phyloP scores from a whole-genome alignment of 345 rosid species.

The Eucalyptus cladocalyx region DNA sequence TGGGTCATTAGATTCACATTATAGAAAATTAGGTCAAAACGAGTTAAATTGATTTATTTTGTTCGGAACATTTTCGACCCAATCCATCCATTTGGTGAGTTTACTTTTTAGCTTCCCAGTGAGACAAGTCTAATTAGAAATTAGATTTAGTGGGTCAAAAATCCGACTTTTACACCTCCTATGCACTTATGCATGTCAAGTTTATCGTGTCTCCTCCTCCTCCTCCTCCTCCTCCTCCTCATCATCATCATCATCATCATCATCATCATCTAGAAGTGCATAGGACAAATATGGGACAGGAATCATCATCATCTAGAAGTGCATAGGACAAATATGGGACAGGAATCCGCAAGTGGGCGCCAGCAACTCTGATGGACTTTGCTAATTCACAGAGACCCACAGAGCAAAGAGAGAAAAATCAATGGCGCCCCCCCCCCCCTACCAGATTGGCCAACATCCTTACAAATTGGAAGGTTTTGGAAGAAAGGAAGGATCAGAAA shows the following conservation, averaged over 20 bases:
- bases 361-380: neutral
- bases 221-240: neutral
- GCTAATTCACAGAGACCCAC: neutral
- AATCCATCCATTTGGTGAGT: no score
- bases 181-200: neutral
- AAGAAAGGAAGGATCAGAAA: neutral
- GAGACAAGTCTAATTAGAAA: neutral
- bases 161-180: neutral
- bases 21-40: no score
- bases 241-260: neutral
- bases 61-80: fast-evolving
- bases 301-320: neutral
- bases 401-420: neutral
- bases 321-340: neutral
- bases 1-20: no score
- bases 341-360: neutral
- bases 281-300: neutral
- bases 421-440: neutral
- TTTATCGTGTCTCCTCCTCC: neutral
- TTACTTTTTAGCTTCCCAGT: no score
- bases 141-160: neutral
- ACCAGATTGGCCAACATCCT: neutral
- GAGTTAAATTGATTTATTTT: no score
- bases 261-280: neutral
- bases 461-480: neutral